Evolutionary conservation across 2,329 filamentous ascomycete genomes (phyloP).

Genomic region (Clonostachys rhizophaga): DNA sequence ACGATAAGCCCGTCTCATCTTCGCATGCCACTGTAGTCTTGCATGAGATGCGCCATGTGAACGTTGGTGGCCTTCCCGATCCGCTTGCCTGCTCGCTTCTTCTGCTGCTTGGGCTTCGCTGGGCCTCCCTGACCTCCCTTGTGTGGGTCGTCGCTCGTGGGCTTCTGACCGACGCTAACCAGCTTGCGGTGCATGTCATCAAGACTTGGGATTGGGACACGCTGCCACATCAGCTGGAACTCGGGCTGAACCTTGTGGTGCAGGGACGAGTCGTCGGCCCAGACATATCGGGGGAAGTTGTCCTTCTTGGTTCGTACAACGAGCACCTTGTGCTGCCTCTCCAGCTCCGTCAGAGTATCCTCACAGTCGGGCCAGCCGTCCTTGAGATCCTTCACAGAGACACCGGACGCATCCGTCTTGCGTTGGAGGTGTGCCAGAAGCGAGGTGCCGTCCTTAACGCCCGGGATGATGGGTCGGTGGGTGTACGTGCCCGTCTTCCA

Average conservation of each 20-base stretch:
- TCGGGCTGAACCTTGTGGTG: constrained; percentile 73
- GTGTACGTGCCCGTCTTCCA: constrained; percentile 70
- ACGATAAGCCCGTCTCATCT: constrained; percentile 17
- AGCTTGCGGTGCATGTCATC: constrained; percentile 76
- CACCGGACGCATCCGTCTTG: constrained; percentile 74
- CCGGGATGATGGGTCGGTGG: constrained; percentile 76
- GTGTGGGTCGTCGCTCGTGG: constrained; percentile 74
- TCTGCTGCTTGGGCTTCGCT: constrained; percentile 66
- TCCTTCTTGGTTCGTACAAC: constrained; percentile 93
- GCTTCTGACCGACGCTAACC: constrained; percentile 73
- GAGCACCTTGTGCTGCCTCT: constrained; percentile 73
- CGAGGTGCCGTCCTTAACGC: constrained; percentile 72
- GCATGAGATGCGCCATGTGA: constrained; percentile 79
- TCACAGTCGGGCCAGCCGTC: constrained; percentile 92
- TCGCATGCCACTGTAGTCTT: constrained; percentile 58
- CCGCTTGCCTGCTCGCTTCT: constrained; percentile 61
- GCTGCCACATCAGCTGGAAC: constrained; percentile 80
- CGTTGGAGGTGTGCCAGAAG: constrained; percentile 77
- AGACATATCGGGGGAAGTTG: constrained; percentile 78
- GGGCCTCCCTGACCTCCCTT: constrained; percentile 29
- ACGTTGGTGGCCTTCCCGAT: constrained; percentile 81
- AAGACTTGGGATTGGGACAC: constrained; percentile 69
- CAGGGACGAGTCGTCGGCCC: constrained; percentile 80
- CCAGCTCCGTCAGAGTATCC: constrained; percentile 71
- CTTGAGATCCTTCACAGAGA: constrained; percentile 85